Conservation (phyloP, 2,329 filamentous ascomycete genomes). For the Thermothelomyces thermophilus region DNA sequence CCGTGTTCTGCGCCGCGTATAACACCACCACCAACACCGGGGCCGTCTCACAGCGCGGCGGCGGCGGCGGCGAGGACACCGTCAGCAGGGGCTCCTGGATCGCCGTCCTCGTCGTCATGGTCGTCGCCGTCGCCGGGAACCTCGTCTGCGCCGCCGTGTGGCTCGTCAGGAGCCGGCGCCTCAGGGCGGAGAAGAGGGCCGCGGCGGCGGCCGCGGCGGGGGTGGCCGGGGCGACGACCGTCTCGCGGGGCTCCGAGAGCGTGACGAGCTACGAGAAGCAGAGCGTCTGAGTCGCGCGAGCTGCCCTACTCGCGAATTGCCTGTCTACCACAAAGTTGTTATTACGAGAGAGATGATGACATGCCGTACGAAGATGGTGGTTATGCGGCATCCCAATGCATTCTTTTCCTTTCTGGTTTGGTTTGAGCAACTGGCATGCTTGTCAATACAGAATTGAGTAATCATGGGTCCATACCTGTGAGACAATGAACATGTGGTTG, state of each 20-base stretch:
- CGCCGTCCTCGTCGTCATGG: slow-evolving; percentile 11
- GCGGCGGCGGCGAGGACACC: not conserved
- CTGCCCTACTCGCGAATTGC: too few relatives aligned
- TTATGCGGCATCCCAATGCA: too few relatives aligned
- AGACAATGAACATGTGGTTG: too few relatives aligned
- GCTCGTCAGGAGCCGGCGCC: not conserved
- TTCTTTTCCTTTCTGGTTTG: too few relatives aligned
- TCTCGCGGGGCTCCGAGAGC: not conserved
- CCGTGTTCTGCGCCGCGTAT: slow-evolving; percentile 52
- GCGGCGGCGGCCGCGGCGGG: not conserved
- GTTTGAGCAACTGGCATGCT: too few relatives aligned
- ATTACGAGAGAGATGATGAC: too few relatives aligned
- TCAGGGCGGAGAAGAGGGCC: not conserved
- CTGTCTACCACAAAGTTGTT: too few relatives aligned
- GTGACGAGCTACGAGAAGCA: slow-evolving; percentile 1
- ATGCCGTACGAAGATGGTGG: too few relatives aligned
- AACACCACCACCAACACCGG: not conserved
- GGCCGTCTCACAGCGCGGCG: too few relatives aligned
- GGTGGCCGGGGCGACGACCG: not conserved
- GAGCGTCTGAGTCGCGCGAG: too few relatives aligned
- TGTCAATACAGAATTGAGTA: too few relatives aligned
- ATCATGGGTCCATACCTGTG: too few relatives aligned
- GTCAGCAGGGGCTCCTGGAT: slow-evolving; percentile 3
- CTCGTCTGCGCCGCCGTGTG: slow-evolving; percentile 2
- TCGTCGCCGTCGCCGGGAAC: slow-evolving; percentile 5